Base-by-base conservation (phyloP, 2,329 filamentous ascomycete genomes). In the Xylariaceae sp. region DNA sequence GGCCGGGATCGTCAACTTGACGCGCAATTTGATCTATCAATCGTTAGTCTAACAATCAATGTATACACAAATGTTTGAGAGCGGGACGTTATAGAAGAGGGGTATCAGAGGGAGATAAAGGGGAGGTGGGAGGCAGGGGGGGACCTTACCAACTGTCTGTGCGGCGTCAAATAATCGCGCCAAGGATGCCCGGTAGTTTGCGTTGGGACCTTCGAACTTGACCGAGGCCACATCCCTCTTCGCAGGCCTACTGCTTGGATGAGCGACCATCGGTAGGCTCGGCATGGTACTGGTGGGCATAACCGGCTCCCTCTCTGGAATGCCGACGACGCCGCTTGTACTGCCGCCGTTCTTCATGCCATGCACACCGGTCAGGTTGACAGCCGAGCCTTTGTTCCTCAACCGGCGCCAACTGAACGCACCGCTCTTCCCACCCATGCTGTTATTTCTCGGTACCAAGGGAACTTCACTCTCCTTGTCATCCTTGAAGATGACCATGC, bases 1-100 rank as follows among this genome's bases (percentile, higher is more conserved):
- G 82, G 8, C 93, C 93, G 4, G 93, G 93, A 71, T 97, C 93
- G 72, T 97, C 93, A 51, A 97, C 92, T 78, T 97, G 93, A 65
- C 93, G 89, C 56, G 92, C 91, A 73, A 97, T 93, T 84, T 95
- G 90, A 79, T 97, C 92, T 96, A 68, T 45, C 1, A 23, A 5
- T 30, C 34, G 64, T 76, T 60, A 76, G 69, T 47, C 30, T 56
- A 53, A 30, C 13, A 4, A 11, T 18, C 39, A 13, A 47, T 37
- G 2, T 39, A 7, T 6, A n/a, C 49, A 15, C 49, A 15, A 11
- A 7, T 23, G 17, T 7, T 41, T 9, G n/a, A 35, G 13, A 10
- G 18, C 48, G 9, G 23, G 23, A 30, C 23, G 23, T 41, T 41
- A 11, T 34, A 15, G 11, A 15, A 51, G n/a, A 51, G 9, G 49